These are phyloP conservation scores for Ogataea nonfermentans DNA, from an alignment of 805 yeast species.

Conservation along the genomic window DNA sequence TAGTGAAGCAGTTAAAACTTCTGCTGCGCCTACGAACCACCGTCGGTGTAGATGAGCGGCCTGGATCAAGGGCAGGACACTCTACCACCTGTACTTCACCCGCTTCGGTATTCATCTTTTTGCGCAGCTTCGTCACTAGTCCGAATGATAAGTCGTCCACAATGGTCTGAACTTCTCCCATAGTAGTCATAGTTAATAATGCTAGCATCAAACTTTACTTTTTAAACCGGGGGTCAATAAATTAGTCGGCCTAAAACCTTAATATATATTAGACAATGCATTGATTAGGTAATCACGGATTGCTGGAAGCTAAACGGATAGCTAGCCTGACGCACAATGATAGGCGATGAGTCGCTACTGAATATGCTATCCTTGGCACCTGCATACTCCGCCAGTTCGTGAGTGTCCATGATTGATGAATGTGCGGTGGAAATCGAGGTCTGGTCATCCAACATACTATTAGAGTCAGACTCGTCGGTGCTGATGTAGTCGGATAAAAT, in stretches of 20 bases:
- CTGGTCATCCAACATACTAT: constrained; percentile 7
- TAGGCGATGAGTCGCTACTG: constrained; percentile 14
- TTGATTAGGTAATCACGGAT: too few relatives aligned
- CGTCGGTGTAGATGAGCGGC: background rate
- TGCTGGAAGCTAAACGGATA: background rate
- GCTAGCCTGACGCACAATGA: constrained; percentile 7
- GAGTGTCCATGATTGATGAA: constrained; percentile 10
- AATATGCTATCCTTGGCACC: constrained; percentile 19
- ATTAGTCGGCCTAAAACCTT: constrained; percentile 1
- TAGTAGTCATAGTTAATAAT: background rate
- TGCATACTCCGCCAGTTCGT: background rate
- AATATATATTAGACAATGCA: too few relatives aligned
- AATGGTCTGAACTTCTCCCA: constrained; percentile 10
- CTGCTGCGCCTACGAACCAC: background rate
- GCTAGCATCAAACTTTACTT: too few relatives aligned
- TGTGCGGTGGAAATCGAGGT: constrained; percentile 18
- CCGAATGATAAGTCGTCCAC: constrained; percentile 21
- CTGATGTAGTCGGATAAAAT: constrained; percentile 20
- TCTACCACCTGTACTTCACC: constrained; percentile 20
- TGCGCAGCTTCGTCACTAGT: constrained; percentile 16
- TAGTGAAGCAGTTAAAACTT: too few relatives aligned
- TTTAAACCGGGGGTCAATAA: too few relatives aligned
- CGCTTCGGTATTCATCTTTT: constrained; percentile 8
- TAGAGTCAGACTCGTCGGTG: constrained; percentile 11
- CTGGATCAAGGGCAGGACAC: background rate